Percentiles rank a stretch among this genome's conserved stretches.
These are phyloP conservation scores for Aspergillus sp. DNA, from an alignment of 2,329 filamentous ascomycete genomes.

Conservation along the genomic window DNA sequence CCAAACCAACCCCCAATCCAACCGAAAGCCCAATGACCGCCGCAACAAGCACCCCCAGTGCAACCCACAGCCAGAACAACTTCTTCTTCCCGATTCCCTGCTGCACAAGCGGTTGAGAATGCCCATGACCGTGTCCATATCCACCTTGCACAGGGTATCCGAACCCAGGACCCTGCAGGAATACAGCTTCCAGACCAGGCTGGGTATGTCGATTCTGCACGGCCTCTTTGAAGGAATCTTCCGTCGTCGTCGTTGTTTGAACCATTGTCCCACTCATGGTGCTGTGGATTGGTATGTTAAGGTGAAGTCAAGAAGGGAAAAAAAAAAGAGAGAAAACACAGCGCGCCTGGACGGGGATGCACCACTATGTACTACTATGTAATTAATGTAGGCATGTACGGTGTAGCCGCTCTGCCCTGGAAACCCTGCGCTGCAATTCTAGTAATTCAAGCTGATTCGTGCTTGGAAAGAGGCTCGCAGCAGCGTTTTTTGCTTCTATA, in stretches of 20 bases:
- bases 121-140: neutral
- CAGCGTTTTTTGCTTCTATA: too few relatives aligned
- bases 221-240: slow-evolving; percentile 7
- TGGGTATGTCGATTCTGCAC: neutral
- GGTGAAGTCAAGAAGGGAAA: neutral
- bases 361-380: neutral
- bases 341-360: neutral
- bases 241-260: neutral
- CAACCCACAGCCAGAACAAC: neutral
- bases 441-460: too few relatives aligned
- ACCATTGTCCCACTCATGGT: neutral
- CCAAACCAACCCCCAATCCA: slow-evolving; percentile 3
- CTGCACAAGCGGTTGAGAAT: neutral
- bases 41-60: neutral
- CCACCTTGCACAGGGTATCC: neutral
- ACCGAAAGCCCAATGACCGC: neutral
- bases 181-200: slow-evolving; percentile 2
- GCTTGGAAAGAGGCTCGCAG: too few relatives aligned
- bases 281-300: neutral
- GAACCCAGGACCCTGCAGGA: neutral
- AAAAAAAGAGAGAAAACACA: neutral
- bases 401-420: neutral
- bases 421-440: too few relatives aligned
- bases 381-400: too few relatives aligned
- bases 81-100: neutral